Conservation (phyloP, 495 filamentous ascomycete genomes). For the Annulohypoxylon moriforme region DNA sequence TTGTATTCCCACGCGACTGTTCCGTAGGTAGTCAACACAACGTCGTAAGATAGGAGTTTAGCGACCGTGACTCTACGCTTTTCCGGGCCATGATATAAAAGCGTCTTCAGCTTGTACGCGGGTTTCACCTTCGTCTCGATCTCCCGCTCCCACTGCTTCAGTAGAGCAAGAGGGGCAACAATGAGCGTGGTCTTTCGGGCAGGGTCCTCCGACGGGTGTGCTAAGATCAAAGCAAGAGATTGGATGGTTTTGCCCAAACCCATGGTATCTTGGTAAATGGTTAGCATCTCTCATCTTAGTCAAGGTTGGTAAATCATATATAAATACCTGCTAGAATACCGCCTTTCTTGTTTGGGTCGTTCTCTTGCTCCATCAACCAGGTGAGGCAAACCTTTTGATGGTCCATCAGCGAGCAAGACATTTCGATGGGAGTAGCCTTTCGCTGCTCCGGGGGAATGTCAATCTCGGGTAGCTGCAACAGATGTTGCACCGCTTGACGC, state of each 20-base stretch:
- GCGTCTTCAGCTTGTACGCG: constrained; percentile 69
- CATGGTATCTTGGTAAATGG: constrained; percentile 75
- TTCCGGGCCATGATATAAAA: constrained; percentile 73
- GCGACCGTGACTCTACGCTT: constrained; percentile 59
- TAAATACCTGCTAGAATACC: constrained; percentile 73
- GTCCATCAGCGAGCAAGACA: constrained; percentile 76
- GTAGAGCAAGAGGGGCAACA: constrained; percentile 84
- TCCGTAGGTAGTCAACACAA: constrained; percentile 92
- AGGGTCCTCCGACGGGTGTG: constrained; percentile 70
- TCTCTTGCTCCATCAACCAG: constrained; percentile 84
- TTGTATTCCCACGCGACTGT: constrained; percentile 78
- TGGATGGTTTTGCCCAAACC: constrained; percentile 96
- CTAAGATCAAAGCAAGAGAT: constrained; percentile 83
- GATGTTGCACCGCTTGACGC: constrained; percentile 28
- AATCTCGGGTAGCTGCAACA: constrained; percentile 41
- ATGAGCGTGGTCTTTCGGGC: constrained; percentile 79
- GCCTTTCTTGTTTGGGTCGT: constrained; percentile 75
- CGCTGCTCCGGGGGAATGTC: constrained; percentile 42
- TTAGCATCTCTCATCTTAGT: constrained; percentile 4
- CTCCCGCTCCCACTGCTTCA: constrained; percentile 92
- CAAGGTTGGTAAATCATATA: constrained; percentile 10
- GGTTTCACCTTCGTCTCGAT: constrained; percentile 76
- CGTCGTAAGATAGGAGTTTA: constrained; percentile 75
- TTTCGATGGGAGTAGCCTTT: constrained; percentile 67
- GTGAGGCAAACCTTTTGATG: constrained; percentile 85